Percentiles rank a stretch among this genome's conserved stretches.
phyloP scores from a whole-genome alignment of 2,329 filamentous ascomycete genomes.

The Cercospora sp. region DNA sequence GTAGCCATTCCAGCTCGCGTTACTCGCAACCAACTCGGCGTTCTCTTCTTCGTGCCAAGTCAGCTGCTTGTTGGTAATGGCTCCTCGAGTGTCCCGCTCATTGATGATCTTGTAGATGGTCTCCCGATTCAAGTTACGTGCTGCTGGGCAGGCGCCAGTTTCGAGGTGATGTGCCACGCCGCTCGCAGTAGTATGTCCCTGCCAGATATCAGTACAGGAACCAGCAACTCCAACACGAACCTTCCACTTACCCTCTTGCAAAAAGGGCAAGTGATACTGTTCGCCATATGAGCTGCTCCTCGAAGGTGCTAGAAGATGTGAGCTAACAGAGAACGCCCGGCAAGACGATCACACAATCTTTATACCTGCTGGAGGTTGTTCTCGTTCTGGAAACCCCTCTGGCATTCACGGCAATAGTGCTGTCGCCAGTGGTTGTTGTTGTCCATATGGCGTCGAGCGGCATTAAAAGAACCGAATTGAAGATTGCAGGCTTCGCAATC shows the following conservation, averaged over 20 bases:
- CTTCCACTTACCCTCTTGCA: conserved; percentile 43
- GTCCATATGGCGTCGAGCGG: conserved; percentile 35
- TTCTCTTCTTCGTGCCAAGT: conserved; percentile 44
- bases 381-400: conserved; percentile 35
- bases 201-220: neutral
- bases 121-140: conserved; percentile 50
- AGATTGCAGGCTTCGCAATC: conserved; percentile 37
- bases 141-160: conserved; percentile 52
- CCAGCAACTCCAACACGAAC: neutral
- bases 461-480: conserved; percentile 20
- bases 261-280: conserved; percentile 55
- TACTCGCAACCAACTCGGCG: conserved; percentile 42
- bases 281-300: conserved; percentile 52
- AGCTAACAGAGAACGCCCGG: neutral
- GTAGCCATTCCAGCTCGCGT: conserved; percentile 48
- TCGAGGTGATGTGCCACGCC: conserved; percentile 61
- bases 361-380: conserved; percentile 35
- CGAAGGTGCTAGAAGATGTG: conserved; percentile 53
- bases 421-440: conserved; percentile 31
- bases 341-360: neutral
- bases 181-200: conserved; percentile 51
- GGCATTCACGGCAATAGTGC: conserved; percentile 37
- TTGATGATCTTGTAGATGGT: conserved; percentile 50
- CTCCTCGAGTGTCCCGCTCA: conserved; percentile 48
- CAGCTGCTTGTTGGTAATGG: conserved; percentile 56